Conservation (phyloP, 257 asterid genomes). For the Solanum tacnaense region DNA sequence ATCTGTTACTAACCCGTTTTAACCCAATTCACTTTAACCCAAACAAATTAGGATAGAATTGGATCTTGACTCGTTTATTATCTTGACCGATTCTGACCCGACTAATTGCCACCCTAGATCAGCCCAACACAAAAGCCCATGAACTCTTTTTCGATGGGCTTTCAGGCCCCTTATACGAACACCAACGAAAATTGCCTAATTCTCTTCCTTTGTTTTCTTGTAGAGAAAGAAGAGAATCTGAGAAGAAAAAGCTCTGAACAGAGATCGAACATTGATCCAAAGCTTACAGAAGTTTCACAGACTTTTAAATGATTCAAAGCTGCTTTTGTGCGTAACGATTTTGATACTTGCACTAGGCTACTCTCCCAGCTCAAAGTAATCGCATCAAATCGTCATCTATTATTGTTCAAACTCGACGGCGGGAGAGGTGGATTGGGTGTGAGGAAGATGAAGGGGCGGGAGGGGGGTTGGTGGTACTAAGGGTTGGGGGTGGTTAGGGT, state of each 20-base stretch:
- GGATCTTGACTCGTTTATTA: no score
- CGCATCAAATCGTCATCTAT: neutral
- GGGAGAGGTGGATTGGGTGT: no score
- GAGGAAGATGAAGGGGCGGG: no score
- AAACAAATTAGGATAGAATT: no score
- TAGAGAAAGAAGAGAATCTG: neutral
- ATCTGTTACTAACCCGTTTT: no score
- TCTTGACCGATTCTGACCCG: no score
- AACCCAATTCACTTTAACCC: no score
- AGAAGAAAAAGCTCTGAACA: neutral
- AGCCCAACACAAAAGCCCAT: neutral
- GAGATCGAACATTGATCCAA: constrained; percentile 51
- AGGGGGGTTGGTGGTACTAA: no score
- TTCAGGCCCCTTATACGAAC: neutral
- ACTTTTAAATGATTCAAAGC: constrained; percentile 70
- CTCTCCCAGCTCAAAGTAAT: constrained; percentile 80
- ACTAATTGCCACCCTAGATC: neutral
- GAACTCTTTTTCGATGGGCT: neutral
- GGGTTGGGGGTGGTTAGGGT: no score
- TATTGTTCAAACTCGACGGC: neutral
- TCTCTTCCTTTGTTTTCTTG: neutral
- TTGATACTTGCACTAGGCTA: constrained; percentile 41
- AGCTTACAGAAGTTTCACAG: constrained; percentile 51
- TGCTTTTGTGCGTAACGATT: constrained; percentile 58
- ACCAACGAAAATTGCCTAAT: neutral